These are phyloP conservation scores for Pyrenochaeta sp. DNA, from an alignment of 2,329 filamentous ascomycete genomes.

Conservation along the genomic window DNA sequence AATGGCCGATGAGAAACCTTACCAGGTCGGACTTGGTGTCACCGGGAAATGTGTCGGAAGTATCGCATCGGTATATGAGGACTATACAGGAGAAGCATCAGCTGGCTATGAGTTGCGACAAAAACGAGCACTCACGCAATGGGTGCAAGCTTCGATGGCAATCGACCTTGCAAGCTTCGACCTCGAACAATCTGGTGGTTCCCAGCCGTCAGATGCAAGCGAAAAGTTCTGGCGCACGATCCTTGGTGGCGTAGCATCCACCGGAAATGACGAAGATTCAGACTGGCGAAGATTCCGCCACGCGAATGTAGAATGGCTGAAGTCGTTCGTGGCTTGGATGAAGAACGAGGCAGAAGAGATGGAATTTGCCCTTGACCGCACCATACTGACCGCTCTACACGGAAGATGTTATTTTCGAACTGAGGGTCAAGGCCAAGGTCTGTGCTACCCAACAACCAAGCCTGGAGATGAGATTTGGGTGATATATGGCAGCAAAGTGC, in stretches of 20 bases:
- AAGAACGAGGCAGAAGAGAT: background rate
- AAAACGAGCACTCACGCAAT: background rate
- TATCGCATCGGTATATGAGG: background rate
- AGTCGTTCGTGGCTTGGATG: background rate
- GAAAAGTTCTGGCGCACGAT: background rate
- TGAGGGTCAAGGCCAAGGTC: background rate
- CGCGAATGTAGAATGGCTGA: background rate
- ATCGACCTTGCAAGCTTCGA: too few relatives aligned
- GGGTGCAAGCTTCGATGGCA: background rate
- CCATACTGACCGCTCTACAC: background rate
- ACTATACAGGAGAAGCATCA: too few relatives aligned
- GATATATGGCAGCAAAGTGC: background rate
- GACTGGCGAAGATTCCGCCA: background rate
- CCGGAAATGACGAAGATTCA: background rate
- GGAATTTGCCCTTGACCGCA: background rate
- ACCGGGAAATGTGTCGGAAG: background rate
- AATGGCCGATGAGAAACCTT: background rate
- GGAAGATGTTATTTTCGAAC: background rate
- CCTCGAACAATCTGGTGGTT: too few relatives aligned
- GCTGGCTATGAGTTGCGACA: background rate
- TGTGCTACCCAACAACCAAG: background rate
- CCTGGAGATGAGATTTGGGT: background rate
- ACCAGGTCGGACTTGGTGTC: background rate
- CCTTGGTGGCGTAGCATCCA: background rate
- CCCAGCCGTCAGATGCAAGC: background rate